These are phyloP conservation scores for Talaromyces trachyspermus DNA, from an alignment of 495 filamentous ascomycete species.

Conservation along the genomic window DNA sequence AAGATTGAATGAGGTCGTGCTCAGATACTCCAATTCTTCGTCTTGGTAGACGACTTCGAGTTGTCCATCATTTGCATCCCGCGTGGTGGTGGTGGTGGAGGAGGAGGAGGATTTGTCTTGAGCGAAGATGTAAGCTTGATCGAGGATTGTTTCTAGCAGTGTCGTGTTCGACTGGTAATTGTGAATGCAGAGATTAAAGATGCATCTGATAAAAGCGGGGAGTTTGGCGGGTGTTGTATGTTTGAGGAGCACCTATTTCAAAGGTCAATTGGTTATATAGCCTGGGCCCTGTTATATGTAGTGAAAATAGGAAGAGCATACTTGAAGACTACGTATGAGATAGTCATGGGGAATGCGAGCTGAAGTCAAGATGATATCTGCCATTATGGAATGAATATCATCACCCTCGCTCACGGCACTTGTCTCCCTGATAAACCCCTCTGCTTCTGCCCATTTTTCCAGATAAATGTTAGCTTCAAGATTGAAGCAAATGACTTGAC, in stretches of 20 bases:
- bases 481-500: conserved; percentile 2
- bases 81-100: too few species aligned
- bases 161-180: conserved; percentile 15
- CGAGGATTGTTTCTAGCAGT: conserved; percentile 44
- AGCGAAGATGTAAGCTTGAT: background rate
- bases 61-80: too few species aligned
- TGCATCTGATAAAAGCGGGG: conserved; percentile 63
- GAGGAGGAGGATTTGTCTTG: conserved; percentile 3
- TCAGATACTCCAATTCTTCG: conserved; percentile 73
- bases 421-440: conserved; percentile 17
- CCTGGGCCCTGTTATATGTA: too few species aligned
- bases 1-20: conserved; percentile 65
- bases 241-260: conserved; percentile 14
- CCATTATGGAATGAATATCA: background rate
- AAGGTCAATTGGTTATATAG: too few species aligned
- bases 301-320: background rate
- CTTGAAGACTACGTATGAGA: conserved; percentile 39
- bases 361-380: background rate
- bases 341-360: conserved; percentile 28
- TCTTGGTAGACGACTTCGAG: conserved; percentile 44
- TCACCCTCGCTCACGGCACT: background rate
- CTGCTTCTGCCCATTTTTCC: background rate
- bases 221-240: conserved; percentile 10
- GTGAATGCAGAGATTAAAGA: conserved; percentile 58
- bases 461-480: conserved; percentile 1